These are phyloP conservation scores for Leccinum rimulosum DNA, from an alignment of 768 basidiomycete species.

Conservation along the genomic window DNA sequence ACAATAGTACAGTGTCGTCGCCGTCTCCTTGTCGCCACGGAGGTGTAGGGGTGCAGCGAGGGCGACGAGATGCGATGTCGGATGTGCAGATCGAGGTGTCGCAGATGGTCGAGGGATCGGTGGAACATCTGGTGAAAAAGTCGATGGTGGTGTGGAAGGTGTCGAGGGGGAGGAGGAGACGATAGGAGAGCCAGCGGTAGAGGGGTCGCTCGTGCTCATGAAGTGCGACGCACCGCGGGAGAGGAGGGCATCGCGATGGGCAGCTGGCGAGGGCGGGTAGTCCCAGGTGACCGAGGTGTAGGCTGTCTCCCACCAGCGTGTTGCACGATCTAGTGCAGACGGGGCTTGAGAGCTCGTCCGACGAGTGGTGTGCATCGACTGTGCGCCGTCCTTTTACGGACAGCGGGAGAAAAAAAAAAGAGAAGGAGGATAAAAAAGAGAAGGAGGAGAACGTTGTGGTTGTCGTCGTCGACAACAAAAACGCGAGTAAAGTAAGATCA, in stretches of 20 bases:
- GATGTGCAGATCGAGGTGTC: conserved; percentile 10
- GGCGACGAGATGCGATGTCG: conserved; percentile 5
- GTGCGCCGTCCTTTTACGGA: conserved; percentile 8
- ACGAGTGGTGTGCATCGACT: conserved; percentile 12
- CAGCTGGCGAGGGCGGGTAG: conserved; percentile 17
- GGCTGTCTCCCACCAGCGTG: conserved; percentile 10
- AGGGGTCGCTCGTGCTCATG: too few species aligned
- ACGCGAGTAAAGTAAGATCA: background rate
- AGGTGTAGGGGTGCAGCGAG: too few species aligned
- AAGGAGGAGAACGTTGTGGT: background rate
- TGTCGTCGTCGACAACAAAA: background rate
- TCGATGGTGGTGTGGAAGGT: background rate
- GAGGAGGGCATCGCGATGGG: conserved; percentile 20
- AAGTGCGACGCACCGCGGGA: conserved; percentile 27
- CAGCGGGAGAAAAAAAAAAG: conserved; percentile 1
- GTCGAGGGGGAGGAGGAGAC: background rate
- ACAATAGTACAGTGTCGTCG: too few species aligned
- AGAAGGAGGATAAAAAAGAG: too few species aligned
- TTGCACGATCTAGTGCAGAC: background rate
- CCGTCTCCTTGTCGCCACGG: too few species aligned
- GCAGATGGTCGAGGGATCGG: conserved; percentile 6
- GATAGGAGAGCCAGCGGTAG: background rate
- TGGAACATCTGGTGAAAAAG: background rate
- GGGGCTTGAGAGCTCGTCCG: conserved; percentile 11
- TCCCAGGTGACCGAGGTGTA: conserved; percentile 21